These are phyloP conservation scores for Yarrowia sp. DNA, from an alignment of 805 yeast genomes.

Conservation along the genomic window DNA sequence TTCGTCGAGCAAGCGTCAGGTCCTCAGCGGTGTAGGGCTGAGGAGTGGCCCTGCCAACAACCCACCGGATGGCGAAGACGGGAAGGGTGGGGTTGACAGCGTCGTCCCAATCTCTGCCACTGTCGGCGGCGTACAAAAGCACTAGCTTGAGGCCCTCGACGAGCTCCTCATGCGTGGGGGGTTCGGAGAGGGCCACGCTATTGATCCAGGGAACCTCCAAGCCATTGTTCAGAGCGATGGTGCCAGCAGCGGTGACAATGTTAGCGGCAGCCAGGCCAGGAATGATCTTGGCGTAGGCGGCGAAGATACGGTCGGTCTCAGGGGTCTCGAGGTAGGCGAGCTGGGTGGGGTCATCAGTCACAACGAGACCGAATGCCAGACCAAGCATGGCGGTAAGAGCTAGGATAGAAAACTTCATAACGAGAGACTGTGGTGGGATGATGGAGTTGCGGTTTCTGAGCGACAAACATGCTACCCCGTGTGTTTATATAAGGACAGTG, in stretches of 20 bases:
- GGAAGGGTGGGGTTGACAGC: slow-evolving; percentile 14
- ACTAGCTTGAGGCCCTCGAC: not conserved
- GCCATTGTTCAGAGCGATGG: not conserved
- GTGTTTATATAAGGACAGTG: not conserved
- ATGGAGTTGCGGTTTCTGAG: not conserved
- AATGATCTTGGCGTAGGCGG: slow-evolving; percentile 3
- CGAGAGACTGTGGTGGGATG: slow-evolving; percentile 6
- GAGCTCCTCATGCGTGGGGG: slow-evolving; percentile 11
- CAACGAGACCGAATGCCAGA: not conserved
- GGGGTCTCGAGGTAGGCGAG: slow-evolving; percentile 5
- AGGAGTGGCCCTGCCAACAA: not conserved
- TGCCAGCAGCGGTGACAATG: slow-evolving; percentile 9
- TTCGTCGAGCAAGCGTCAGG: slow-evolving; percentile 1
- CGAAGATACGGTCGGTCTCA: not conserved
- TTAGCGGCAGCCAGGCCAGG: slow-evolving; percentile 9
- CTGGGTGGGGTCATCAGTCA: slow-evolving; percentile 6
- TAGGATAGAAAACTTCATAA: slow-evolving; percentile 6
- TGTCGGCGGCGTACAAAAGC: not conserved
- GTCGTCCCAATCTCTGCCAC: not conserved
- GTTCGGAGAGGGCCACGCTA: not conserved
- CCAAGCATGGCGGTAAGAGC: not conserved
- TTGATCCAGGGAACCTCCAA: not conserved
- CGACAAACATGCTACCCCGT: too few relatives aligned
- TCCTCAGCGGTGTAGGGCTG: slow-evolving; percentile 19
- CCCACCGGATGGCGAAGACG: slow-evolving; percentile 8